Percentiles rank a stretch among this genome's conserved stretches.
Evolutionary conservation across 192 early-diverging fungal genomes (phyloP).

Genomic region (Entophlyctis luteolus): DNA sequence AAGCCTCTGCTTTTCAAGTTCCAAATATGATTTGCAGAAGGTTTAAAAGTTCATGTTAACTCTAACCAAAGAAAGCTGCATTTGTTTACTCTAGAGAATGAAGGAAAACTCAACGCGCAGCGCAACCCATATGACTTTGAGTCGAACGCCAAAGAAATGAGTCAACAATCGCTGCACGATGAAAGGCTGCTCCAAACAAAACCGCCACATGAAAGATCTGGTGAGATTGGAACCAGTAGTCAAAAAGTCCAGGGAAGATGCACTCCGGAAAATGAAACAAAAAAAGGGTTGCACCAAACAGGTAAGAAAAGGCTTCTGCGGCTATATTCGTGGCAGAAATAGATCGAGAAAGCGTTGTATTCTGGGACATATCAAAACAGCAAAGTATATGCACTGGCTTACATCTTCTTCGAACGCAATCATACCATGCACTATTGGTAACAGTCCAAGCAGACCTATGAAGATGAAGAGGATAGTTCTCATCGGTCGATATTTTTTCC

Average conservation of each 20-base stretch:
- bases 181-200: constrained; percentile 56
- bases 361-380: background rate
- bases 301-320: constrained; percentile 69
- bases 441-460: constrained; percentile 68
- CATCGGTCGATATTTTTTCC: constrained; percentile 71
- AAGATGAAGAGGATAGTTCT: constrained; percentile 75
- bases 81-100: too few species aligned
- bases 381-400: background rate
- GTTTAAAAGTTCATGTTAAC: too few species aligned
- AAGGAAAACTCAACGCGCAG: too few species aligned
- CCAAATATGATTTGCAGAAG: too few species aligned
- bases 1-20: too few species aligned
- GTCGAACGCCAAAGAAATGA: constrained; percentile 19
- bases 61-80: too few species aligned
- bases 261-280: constrained; percentile 77
- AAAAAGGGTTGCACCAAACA: constrained; percentile 80
- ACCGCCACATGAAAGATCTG: constrained; percentile 89
- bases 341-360: constrained; percentile 34
- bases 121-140: too few species aligned
- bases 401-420: constrained; percentile 22
- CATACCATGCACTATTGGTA: constrained; percentile 65
- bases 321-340: constrained; percentile 64
- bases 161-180: background rate
- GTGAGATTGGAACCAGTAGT: constrained; percentile 78
- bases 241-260: constrained; percentile 78